phyloP scores from a whole-genome alignment of 1,284 basidiomycete genomes.

The Megacollybia platyphylla region DNA sequence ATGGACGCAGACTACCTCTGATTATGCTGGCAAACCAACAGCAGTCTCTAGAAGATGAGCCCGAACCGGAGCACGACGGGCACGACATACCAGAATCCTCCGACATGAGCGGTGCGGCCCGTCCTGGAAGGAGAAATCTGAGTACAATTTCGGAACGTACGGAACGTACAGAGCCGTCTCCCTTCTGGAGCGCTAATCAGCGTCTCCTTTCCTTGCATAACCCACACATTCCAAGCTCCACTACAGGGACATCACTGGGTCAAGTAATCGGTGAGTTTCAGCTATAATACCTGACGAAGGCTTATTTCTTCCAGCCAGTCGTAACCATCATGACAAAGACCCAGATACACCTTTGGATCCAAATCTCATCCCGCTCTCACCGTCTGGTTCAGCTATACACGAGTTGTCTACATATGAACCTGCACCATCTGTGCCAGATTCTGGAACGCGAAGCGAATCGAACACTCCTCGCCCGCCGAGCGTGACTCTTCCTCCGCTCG shows the following conservation, averaged over 20 bases:
- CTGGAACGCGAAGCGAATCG: constrained; percentile 22
- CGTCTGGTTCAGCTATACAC: constrained; percentile 60
- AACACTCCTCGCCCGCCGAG: constrained; percentile 25
- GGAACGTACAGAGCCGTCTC: constrained; percentile 45
- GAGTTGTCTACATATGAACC: constrained; percentile 49
- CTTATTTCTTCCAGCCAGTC: background rate
- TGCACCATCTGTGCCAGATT: constrained; percentile 36
- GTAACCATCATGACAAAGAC: constrained; percentile 1
- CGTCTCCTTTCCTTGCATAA: constrained; percentile 22
- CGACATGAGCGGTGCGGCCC: constrained; percentile 10
- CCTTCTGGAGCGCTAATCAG: constrained; percentile 26
- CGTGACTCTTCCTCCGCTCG: constrained; percentile 27
- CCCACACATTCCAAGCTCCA: constrained; percentile 25
- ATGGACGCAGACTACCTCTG: constrained; percentile 35
- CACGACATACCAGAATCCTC: constrained; percentile 2
- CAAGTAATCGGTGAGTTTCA: constrained; percentile 38
- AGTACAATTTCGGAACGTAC: constrained; percentile 57
- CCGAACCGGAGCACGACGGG: constrained; percentile 7
- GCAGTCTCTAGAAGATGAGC: constrained; percentile 16
- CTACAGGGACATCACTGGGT: constrained; percentile 49
- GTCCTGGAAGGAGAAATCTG: constrained; percentile 14
- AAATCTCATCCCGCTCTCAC: constrained; percentile 49
- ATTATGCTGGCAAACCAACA: constrained; percentile 44
- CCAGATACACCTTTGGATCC: constrained; percentile 27
- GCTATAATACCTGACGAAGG: background rate